These are phyloP conservation scores for Metschnikowia henanensis DNA, from an alignment of 805 yeast species.

Conservation along the genomic window DNA sequence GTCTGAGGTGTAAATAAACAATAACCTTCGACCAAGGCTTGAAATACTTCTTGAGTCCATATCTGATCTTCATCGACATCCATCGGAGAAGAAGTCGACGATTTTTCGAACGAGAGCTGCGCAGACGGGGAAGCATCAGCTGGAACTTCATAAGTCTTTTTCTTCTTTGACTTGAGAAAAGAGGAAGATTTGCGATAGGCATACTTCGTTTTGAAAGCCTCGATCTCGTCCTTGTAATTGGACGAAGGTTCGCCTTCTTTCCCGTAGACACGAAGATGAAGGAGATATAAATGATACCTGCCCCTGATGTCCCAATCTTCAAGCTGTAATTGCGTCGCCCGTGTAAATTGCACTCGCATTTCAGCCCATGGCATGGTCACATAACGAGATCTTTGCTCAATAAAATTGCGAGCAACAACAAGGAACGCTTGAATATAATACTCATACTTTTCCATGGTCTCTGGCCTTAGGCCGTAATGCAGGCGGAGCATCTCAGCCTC, in stretches of 20 bases:
- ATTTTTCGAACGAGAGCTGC: not conserved
- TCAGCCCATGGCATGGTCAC: conserved; percentile 19
- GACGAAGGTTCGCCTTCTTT: conserved; percentile 16
- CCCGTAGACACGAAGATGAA: conserved; percentile 18
- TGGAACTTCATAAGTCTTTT: not conserved
- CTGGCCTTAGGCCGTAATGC: conserved; percentile 17
- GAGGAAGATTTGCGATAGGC: conserved; percentile 1
- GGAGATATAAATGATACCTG: conserved; percentile 15
- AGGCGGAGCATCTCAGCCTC: conserved; percentile 18
- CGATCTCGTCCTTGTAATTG: conserved; percentile 14
- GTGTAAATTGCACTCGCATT: conserved; percentile 11
- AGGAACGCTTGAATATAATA: conserved; percentile 16
- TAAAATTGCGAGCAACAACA: conserved; percentile 12
- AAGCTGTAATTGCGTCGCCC: conserved; percentile 8
- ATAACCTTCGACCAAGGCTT: conserved; percentile 13
- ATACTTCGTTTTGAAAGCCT: conserved; percentile 1
- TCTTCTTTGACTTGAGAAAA: conserved; percentile 1
- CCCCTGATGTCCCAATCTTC: conserved; percentile 20
- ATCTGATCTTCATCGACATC: not conserved
- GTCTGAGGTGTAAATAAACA: conserved; percentile 4
- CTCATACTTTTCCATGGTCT: conserved; percentile 8
- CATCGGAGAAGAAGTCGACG: too few species aligned
- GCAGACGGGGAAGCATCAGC: not conserved
- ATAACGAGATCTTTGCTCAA: conserved; percentile 7
- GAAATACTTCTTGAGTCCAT: conserved; percentile 13